Base-by-base conservation (phyloP, 208 protist species). In the Trypanosoma lewisi region DNA sequence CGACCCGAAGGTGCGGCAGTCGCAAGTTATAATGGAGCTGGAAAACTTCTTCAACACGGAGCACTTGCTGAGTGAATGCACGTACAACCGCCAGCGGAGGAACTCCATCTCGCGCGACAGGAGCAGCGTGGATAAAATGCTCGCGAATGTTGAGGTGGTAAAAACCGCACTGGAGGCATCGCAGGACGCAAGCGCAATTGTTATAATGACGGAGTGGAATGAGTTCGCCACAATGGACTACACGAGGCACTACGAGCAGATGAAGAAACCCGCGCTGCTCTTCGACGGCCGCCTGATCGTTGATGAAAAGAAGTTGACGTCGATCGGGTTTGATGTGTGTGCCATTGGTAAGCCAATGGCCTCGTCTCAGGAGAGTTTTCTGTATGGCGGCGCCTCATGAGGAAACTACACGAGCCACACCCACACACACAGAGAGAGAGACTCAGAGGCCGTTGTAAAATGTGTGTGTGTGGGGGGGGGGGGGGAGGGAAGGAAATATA, bases 161-260 rank as follows among this genome's bases (percentile, higher is more conserved):
- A 28, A 11, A 14, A 74, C 84, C 28, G 67, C 88, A n/a, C 85
- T 96, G 65, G 80, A 87, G 25, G 87, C 94, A 17, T 72, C 77
- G 12, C 66, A 83, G 16, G 78, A 75, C 30, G 78, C 95, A 31
- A 83, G 97, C 67, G 97, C 94, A 9, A 69, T 99, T 33, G 64
- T 91, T n/a, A 70, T 99, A 45, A 63, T 97, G 21, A 99, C 98
- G n/a, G 98, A 99, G 66, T 99, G 98, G 98, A 91, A 98, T 68
- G 96, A 98, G 75, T 99, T 99, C 80, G 81, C 45, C 58, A 71
- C 34, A 34, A 75, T 95, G 45, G 87, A 98, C 75, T 98, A 93
- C 69, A 4, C 71, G 17, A 63, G 48, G 3, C 81, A 98, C 41
- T 98, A 95, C 68, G 69, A 83, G 5, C 47, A 34, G 8, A 99